Percentiles rank a stretch among this genome's conserved stretches.
Conservation (phyloP, 768 basidiomycete genomes). For the Hortiboletus flavorubellus region DNA sequence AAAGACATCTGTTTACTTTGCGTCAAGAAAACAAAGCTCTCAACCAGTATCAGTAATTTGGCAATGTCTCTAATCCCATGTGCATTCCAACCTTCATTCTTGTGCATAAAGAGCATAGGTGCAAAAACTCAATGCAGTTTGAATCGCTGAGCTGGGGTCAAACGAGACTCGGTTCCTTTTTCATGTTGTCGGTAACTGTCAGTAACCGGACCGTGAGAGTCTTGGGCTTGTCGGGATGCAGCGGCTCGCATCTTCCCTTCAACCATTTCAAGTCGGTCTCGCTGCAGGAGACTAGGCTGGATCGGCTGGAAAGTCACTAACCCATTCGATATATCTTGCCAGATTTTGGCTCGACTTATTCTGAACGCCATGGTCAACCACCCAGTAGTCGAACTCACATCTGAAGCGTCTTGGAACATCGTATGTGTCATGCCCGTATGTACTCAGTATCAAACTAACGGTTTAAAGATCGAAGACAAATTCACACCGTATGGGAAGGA, state of each 20-base stretch:
- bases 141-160: too few relatives aligned
- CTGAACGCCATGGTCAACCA: slow-evolving; percentile 53
- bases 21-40: too few relatives aligned
- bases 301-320: too few relatives aligned
- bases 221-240: not conserved
- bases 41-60: too few relatives aligned
- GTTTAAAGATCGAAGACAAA: slow-evolving; percentile 77
- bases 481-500: slow-evolving; percentile 90
- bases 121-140: too few relatives aligned
- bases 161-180: too few relatives aligned
- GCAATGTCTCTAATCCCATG: too few relatives aligned
- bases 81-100: too few relatives aligned
- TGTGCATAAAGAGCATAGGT: too few relatives aligned
- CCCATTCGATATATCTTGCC: not conserved
- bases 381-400: slow-evolving; percentile 74
- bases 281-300: not conserved
- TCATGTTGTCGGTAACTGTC: not conserved
- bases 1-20: too few relatives aligned
- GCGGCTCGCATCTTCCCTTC: too few relatives aligned
- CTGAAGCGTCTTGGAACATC: slow-evolving; percentile 84
- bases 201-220: slow-evolving; percentile 11
- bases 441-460: slow-evolving; percentile 3
- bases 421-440: slow-evolving; percentile 38
- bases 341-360: not conserved
- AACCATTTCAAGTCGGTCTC: not conserved